phyloP scores from a whole-genome alignment of 371 early-diverging fungal species.

The Mucor lusitanicus region DNA sequence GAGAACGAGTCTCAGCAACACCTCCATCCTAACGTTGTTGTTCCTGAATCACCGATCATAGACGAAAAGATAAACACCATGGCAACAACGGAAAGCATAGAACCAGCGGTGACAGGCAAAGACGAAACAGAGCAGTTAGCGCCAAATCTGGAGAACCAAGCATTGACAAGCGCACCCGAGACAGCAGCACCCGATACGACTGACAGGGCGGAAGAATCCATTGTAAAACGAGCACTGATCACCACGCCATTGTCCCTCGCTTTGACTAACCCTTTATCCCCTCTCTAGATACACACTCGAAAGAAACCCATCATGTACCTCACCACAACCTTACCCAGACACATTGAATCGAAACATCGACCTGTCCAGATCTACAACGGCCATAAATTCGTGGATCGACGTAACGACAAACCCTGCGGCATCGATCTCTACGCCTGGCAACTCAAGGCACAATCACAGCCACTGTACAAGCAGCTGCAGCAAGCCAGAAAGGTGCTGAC shows the following conservation, averaged over 20 bases:
- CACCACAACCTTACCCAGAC: constrained; percentile 33
- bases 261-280: not conserved
- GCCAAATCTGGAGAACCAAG: not conserved
- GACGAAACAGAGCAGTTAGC: not conserved
- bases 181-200: not conserved
- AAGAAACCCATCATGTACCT: constrained; percentile 3
- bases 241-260: no score
- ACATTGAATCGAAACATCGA: constrained; percentile 35
- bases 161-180: not conserved
- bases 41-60: not conserved
- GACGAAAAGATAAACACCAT: not conserved
- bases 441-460: constrained; percentile 68
- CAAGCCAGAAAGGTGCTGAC: constrained; percentile 74
- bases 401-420: constrained; percentile 35
- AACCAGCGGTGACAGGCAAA: not conserved
- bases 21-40: not conserved
- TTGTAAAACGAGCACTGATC: not conserved
- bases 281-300: not conserved
- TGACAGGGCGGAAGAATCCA: not conserved
- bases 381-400: constrained; percentile 33
- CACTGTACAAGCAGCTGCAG: constrained; percentile 69
- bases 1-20: not conserved
- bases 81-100: not conserved
- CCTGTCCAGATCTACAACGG: constrained; percentile 49
- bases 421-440: constrained; percentile 77